Conservation (phyloP, 2,329 filamentous ascomycete species). For the Colletotrichum nymphaeae region DNA sequence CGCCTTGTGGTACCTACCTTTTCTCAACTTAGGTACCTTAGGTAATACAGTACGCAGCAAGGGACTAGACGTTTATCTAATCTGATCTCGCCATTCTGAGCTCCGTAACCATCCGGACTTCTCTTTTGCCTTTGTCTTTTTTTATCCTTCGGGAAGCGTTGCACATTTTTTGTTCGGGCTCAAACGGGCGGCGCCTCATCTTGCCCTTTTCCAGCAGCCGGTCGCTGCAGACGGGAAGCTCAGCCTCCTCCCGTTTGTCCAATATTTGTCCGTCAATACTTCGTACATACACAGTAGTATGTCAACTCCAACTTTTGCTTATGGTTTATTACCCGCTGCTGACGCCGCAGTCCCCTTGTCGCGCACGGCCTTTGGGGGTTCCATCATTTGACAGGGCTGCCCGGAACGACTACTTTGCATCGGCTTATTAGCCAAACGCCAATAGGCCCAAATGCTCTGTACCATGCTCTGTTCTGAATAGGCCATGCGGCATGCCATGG, state of each 20-base stretch:
- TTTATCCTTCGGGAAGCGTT: conserved; percentile 2
- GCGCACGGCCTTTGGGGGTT: conserved; percentile 10
- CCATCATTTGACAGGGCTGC: conserved; percentile 5
- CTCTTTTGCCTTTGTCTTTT: neutral
- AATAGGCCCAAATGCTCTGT: neutral
- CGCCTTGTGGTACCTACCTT: neutral
- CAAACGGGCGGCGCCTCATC: conserved; percentile 14
- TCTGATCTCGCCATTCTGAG: neutral
- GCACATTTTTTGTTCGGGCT: neutral
- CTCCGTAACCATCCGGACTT: neutral
- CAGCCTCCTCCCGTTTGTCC: neutral
- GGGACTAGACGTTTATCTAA: conserved; percentile 14
- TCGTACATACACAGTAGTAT: too few relatives aligned
- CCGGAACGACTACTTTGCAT: conserved; percentile 6
- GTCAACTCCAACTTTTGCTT: too few relatives aligned
- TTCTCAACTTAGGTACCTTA: too few relatives aligned
- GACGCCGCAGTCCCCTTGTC: conserved; percentile 9
- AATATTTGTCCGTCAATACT: neutral
- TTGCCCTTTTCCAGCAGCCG: neutral
- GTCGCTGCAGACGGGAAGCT: too few relatives aligned
- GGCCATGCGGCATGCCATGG: neutral
- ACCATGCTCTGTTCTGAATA: neutral
- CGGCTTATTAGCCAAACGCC: neutral
- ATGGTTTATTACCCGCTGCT: neutral
- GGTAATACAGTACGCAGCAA: too few relatives aligned